These are phyloP conservation scores for Boletus rufocinnamomeus DNA, from an alignment of 768 basidiomycete species.

Conservation along the genomic window DNA sequence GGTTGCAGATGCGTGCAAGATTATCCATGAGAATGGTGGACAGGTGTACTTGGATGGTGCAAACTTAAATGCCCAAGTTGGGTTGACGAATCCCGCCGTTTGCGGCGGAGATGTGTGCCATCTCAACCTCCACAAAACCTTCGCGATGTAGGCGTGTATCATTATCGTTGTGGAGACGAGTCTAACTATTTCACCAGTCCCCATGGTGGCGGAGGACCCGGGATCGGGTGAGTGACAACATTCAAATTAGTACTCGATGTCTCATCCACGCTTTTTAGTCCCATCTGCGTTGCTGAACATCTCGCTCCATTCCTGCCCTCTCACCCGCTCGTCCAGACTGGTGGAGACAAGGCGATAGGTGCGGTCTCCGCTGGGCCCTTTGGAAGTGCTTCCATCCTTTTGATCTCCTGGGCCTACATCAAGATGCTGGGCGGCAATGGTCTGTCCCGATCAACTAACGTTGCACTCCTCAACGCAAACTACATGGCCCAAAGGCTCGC, in stretches of 20 bases:
- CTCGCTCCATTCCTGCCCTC: conserved; percentile 92
- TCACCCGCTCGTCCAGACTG: conserved; percentile 72
- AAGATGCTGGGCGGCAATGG: conserved; percentile 99
- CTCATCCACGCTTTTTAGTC: conserved; percentile 42
- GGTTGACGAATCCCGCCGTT: conserved; percentile 88
- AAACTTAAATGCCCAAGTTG: conserved; percentile 93
- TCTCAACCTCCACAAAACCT: conserved; percentile 97
- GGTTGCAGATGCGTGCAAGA: conserved; percentile 84
- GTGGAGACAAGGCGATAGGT: conserved; percentile 71
- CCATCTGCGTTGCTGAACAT: conserved; percentile 93
- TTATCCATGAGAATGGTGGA: conserved; percentile 93
- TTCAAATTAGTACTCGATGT: not conserved
- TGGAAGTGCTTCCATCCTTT: conserved; percentile 91
- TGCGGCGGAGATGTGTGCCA: conserved; percentile 99
- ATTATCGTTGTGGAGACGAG: not conserved
- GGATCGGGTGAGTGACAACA: conserved; percentile 71
- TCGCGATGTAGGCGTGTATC: conserved; percentile 70
- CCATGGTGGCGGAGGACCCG: conserved; percentile 97
- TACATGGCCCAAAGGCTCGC: conserved; percentile 92
- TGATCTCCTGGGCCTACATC: conserved; percentile 99
- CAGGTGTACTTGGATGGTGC: conserved; percentile 97
- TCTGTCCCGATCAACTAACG: conserved; percentile 78
- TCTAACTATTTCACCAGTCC: conserved; percentile 52
- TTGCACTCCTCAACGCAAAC: conserved; percentile 93
- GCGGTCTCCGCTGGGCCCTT: conserved; percentile 92